Percentiles rank a stretch among this genome's conserved stretches.
Conservation (phyloP, 2,329 filamentous ascomycete species). For the Biscogniauxia sp. region DNA sequence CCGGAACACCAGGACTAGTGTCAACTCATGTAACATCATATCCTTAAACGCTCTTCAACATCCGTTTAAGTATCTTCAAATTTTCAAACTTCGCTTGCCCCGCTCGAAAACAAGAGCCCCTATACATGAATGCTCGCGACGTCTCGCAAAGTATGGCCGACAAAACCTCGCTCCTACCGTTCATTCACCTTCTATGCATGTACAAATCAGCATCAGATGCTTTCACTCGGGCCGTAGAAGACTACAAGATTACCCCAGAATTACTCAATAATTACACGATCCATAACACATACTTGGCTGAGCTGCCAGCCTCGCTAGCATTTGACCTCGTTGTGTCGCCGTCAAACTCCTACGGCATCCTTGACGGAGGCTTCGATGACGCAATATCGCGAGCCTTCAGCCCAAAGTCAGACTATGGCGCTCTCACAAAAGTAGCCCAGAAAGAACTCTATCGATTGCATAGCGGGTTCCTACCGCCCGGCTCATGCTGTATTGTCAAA, state of each 20-base stretch:
- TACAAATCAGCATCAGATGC: conserved; percentile 36
- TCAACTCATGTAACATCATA: no score
- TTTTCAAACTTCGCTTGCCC: no score
- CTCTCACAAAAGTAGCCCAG: conserved; percentile 46
- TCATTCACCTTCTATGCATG: conserved; percentile 43
- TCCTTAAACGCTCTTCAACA: no score
- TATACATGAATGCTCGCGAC: no score
- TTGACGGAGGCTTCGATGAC: conserved; percentile 55
- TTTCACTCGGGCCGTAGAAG: conserved; percentile 36
- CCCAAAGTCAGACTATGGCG: conserved; percentile 42
- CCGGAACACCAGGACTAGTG: no score
- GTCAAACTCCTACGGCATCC: conserved; percentile 51
- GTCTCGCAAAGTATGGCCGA: neutral
- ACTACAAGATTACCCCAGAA: conserved; percentile 29
- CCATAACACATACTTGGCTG: conserved; percentile 39
- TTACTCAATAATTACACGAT: conserved; percentile 32
- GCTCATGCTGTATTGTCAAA: conserved; percentile 46
- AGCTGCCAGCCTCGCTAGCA: conserved; percentile 33
- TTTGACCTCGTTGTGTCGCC: conserved; percentile 53
- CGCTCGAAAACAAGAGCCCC: no score
- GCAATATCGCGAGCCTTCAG: conserved; percentile 50
- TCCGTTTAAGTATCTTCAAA: no score
- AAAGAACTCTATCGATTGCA: conserved; percentile 43
- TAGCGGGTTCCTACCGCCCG: conserved; percentile 50
- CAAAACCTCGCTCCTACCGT: conserved; percentile 29